Percentiles rank a stretch among this genome's conserved stretches.
These are phyloP conservation scores for Syncephalastrum racemosum DNA, from an alignment of 371 early-diverging fungal genomes.

Conservation along the genomic window DNA sequence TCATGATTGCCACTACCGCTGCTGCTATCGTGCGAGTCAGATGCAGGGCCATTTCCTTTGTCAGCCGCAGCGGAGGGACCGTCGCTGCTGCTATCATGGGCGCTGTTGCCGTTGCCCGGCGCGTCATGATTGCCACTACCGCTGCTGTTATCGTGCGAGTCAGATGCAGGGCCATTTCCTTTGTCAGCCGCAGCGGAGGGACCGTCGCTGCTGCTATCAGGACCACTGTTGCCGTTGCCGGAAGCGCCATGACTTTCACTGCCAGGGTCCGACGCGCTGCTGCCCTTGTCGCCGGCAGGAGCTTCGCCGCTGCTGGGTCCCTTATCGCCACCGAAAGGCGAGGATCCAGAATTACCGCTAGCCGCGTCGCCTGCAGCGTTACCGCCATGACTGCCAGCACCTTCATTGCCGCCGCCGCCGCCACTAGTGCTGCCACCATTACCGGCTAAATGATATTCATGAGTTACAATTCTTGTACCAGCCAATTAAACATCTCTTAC, in stretches of 20 bases:
- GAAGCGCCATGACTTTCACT: neutral
- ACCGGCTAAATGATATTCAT: too few relatives aligned
- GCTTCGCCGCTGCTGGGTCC: neutral
- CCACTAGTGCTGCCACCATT: neutral
- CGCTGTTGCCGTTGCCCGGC: neutral
- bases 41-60: neutral
- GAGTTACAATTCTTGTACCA: too few relatives aligned
- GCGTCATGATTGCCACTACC: neutral
- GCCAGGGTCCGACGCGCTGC: neutral
- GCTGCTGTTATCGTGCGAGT: neutral
- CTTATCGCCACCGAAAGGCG: neutral
- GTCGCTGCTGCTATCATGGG: neutral
- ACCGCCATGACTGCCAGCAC: neutral
- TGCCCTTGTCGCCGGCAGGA: neutral
- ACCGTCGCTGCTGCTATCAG: conserved; percentile 2
- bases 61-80: neutral
- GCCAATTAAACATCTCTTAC: too few relatives aligned
- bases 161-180: neutral
- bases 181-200: neutral
- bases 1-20: neutral
- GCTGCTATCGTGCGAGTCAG: neutral
- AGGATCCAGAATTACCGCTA: neutral
- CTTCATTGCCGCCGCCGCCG: neutral
- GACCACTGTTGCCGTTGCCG: neutral
- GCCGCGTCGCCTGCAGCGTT: conserved; percentile 3